A percentile compares a stretch with the other conserved stretches of the same genome.
phyloP scores from a whole-genome alignment of 2,329 filamentous ascomycete species.

The Ceratocystis alfenasii region DNA sequence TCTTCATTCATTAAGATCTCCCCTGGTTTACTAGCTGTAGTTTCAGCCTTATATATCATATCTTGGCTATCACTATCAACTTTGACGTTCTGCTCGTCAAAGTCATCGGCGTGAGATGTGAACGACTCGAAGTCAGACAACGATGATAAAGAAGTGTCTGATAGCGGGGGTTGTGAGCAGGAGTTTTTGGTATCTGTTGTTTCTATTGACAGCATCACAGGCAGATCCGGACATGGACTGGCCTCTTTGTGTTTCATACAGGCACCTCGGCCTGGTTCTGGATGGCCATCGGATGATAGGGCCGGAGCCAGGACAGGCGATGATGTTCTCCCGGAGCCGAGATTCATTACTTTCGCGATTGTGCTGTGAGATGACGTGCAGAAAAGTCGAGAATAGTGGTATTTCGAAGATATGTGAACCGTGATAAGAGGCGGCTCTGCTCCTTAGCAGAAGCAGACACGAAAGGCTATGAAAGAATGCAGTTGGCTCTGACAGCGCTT shows the following conservation, averaged over 20 bases:
- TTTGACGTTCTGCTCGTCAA: neutral
- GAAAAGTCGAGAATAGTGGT: neutral
- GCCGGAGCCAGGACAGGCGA: neutral
- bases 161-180: neutral
- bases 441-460: neutral
- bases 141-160: conserved; percentile 18
- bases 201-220: conserved; percentile 5
- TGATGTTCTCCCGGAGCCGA: conserved; percentile 1
- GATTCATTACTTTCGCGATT: conserved; percentile 7
- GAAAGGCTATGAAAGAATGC: conserved; percentile 9
- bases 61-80: neutral
- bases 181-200: neutral
- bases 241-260: neutral
- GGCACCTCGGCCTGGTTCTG: neutral
- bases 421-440: neutral
- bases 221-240: neutral
- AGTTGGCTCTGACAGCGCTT: conserved; percentile 2
- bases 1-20: neutral
- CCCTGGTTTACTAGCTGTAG: neutral
- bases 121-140: conserved; percentile 16
- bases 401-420: neutral
- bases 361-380: neutral
- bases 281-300: neutral
- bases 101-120: conserved; percentile 3
- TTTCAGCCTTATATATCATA: neutral